Evolutionary conservation across 345 rosid genomes (phyloP), one percentile per base, ranked within the genome.

Genomic region (Theobroma cacao): DNA sequence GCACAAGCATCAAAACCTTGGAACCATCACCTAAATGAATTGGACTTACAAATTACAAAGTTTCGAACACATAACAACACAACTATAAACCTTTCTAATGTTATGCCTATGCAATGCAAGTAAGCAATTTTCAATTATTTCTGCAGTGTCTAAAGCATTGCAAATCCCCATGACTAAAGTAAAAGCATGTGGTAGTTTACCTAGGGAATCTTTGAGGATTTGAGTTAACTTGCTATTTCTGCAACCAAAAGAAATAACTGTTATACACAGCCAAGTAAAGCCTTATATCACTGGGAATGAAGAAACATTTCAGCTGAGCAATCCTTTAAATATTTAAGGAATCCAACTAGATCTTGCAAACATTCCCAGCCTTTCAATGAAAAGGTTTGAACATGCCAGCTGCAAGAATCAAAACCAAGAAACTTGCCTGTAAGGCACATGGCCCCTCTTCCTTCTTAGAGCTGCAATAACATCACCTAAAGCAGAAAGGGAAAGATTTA

Each of bases 181-280:
- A 40, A 17, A 79, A 58, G 24, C 79, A 48, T 5, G 66, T 75
- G 77, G 48, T 10, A 53, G 58, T 83, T 79, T 86, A 93, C 99
- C 97, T 82, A 95, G 80, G 76, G 95, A 95, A 88, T 95, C 99
- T 88, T 88, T 91, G 82, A 93, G 98, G 80, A 95, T 92, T 82
- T 95, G 99, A 80, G 99, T 93, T 70, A 95, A 84, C 91, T 95
- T 95, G 92, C 97, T 91, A 80, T 95, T 95, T 87, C 98, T 95
- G 99, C 94, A 91, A 84, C 73, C 78, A 79, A 77, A 71, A 64
- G 26, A 77, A 76, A 34, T 1, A 60, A 76, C 69, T 26, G 33
- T 43, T 50, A 26, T 31, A 41, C 26, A 47, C 52, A 60, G 64
- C 18, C 40, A 63, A 59, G 30, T 15, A 14, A 58, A 75, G 13